Evolutionary conservation across 1,139 yeast genomes (phyloP).

Genomic region (Suhomyces wounanorum): DNA sequence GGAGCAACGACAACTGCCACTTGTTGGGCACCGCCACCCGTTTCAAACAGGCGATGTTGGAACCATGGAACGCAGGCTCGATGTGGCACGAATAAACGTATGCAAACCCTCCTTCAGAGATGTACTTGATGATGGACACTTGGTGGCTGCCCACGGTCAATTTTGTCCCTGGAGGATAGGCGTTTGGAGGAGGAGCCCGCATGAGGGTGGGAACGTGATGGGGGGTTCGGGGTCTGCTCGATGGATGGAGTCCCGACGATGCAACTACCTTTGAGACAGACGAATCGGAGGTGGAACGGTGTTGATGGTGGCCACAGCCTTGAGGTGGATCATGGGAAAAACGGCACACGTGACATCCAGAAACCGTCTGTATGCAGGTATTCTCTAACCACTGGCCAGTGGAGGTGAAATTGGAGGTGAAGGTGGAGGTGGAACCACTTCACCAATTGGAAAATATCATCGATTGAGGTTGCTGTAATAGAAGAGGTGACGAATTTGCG

Average conservation of each 20-base stretch:
- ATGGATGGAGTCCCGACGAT: background rate
- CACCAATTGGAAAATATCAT: too few relatives aligned
- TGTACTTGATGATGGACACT: conserved; percentile 57
- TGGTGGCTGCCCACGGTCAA: conserved; percentile 67
- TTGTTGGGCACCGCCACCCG: conserved; percentile 77
- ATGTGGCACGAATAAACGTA: conserved; percentile 69
- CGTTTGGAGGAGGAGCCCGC: conserved; percentile 51
- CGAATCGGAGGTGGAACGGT: background rate
- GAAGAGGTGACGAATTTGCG: too few relatives aligned
- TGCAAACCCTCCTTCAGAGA: conserved; percentile 77
- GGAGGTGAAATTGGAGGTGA: too few relatives aligned
- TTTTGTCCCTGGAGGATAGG: conserved; percentile 61
- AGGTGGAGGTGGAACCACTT: too few relatives aligned
- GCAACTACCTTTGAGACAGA: background rate
- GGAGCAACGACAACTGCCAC: conserved; percentile 61
- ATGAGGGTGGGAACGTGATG: conserved; percentile 12
- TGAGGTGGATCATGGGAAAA: background rate
- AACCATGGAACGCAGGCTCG: conserved; percentile 50
- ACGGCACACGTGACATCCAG: background rate
- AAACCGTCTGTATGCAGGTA: too few relatives aligned
- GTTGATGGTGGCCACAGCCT: background rate
- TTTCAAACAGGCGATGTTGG: conserved; percentile 65
- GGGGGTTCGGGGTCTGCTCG: background rate
- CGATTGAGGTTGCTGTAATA: too few relatives aligned
- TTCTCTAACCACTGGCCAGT: too few relatives aligned